Conservation (phyloP, 2,329 filamentous ascomycete genomes). For the Colletotrichum aenigma region DNA sequence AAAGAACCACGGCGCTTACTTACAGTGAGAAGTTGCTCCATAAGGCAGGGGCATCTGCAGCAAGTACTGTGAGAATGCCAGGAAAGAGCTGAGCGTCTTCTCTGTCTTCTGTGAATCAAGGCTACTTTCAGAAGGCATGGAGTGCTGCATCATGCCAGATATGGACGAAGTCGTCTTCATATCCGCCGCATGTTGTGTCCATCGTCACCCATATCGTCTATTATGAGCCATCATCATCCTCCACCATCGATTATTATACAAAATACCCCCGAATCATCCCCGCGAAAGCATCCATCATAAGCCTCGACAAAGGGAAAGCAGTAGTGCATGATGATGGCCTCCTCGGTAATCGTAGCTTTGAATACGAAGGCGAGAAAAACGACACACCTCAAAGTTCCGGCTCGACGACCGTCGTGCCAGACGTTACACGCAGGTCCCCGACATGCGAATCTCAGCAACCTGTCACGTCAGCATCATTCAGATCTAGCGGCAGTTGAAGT, state of each 20-base stretch:
- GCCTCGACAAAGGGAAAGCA: background rate
- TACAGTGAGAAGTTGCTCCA: background rate
- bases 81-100: background rate
- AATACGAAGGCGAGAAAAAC: background rate
- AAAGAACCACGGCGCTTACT: background rate
- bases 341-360: background rate
- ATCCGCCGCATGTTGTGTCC: background rate
- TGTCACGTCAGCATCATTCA: background rate
- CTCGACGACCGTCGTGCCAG: background rate
- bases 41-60: background rate
- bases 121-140: background rate
- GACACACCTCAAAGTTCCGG: background rate
- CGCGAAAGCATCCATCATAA: background rate
- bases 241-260: fast-evolving
- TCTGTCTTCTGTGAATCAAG: background rate
- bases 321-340: background rate
- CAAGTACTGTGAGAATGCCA: background rate
- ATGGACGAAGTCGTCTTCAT: background rate
- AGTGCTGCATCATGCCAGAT: background rate
- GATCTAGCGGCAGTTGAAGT: background rate
- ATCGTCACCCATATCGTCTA: background rate
- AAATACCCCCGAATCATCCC: background rate
- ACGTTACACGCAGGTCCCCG: background rate
- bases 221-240: too few species aligned
- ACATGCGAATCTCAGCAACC: background rate